Evolutionary conservation across 2,329 filamentous ascomycete genomes (phyloP).

Genomic region (Fusarium protoensiforme): DNA sequence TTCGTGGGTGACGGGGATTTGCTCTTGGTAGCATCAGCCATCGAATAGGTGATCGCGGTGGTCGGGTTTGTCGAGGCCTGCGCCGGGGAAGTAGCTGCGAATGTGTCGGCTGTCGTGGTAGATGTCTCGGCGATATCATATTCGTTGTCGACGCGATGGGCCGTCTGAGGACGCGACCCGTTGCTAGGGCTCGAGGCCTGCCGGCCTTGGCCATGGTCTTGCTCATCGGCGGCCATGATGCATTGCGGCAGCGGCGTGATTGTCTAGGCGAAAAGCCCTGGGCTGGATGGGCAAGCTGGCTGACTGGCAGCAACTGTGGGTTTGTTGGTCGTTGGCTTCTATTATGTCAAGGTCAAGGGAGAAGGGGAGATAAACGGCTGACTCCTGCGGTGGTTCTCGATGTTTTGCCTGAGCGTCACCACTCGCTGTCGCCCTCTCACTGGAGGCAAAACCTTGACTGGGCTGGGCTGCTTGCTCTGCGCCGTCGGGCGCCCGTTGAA

Average conservation of each 20-base stretch:
- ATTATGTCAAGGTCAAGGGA: conserved; percentile 12
- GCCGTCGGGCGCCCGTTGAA: conserved; percentile 10
- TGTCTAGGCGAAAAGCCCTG: conserved; percentile 12
- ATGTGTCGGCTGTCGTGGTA: conserved; percentile 25
- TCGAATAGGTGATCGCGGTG: conserved; percentile 24
- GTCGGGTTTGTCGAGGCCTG: conserved; percentile 14
- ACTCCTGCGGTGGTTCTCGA: conserved; percentile 20
- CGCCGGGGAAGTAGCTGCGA: conserved; percentile 20
- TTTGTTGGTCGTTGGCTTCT: conserved; percentile 10
- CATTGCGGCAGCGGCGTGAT: conserved; percentile 44
- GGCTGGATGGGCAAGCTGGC: conserved; percentile 6
- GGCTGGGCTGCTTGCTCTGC: background rate
- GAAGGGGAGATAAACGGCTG: conserved; percentile 11
- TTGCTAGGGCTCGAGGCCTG: conserved; percentile 31
- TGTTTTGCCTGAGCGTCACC: conserved; percentile 23
- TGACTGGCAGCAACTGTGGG: background rate
- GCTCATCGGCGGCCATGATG: conserved; percentile 52
- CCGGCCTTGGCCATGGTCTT: conserved; percentile 35
- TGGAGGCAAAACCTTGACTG: conserved; percentile 28
- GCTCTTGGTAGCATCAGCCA: conserved; percentile 24
- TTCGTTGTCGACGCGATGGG: conserved; percentile 36
- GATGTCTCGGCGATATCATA: conserved; percentile 30
- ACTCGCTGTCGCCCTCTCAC: conserved; percentile 15
- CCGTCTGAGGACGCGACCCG: conserved; percentile 40
- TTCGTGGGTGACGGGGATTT: conserved; percentile 15